phyloP scores from a whole-genome alignment of 2,329 filamentous ascomycete species.

The Bipolaris sorokiniana region DNA sequence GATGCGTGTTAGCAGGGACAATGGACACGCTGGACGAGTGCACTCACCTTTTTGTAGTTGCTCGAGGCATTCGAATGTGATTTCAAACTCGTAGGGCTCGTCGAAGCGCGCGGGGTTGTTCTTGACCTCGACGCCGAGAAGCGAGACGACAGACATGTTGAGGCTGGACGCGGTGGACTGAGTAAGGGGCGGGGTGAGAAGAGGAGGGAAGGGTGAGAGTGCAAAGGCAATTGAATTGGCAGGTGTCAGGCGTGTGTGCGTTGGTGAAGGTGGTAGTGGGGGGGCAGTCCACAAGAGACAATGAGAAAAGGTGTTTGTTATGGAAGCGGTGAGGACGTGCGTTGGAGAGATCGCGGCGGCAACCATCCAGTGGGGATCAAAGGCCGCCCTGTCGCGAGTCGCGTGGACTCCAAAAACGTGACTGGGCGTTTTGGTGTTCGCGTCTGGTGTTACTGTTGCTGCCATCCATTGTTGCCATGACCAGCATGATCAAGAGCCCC shows the following conservation, averaged over 20 bases:
- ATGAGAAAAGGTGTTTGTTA: constrained; percentile 28
- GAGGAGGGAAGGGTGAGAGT: background rate
- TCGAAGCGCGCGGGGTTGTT: constrained; percentile 97
- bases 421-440: constrained; percentile 27
- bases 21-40: background rate
- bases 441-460: constrained; percentile 8
- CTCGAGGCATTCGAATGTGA: constrained; percentile 98
- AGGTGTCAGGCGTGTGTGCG: constrained; percentile 5
- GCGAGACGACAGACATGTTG: constrained; percentile 92
- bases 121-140: constrained; percentile 91
- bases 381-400: constrained; percentile 14
- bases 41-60: constrained; percentile 82
- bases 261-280: background rate
- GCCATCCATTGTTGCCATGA: background rate
- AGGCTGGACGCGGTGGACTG: constrained; percentile 9
- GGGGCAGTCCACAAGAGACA: constrained; percentile 12
- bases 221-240: constrained; percentile 2
- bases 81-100: constrained; percentile 94
- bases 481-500: background rate
- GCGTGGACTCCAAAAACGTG: constrained; percentile 19
- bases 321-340: constrained; percentile 32
- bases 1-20: constrained; percentile 22
- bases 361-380: constrained; percentile 21
- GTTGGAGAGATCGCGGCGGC: constrained; percentile 28
- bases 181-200: background rate